A percentile compares a stretch with the other conserved stretches of the same genome.
Conservation (phyloP, 768 basidiomycete genomes). For the Lactarius pseudohatsudake region DNA sequence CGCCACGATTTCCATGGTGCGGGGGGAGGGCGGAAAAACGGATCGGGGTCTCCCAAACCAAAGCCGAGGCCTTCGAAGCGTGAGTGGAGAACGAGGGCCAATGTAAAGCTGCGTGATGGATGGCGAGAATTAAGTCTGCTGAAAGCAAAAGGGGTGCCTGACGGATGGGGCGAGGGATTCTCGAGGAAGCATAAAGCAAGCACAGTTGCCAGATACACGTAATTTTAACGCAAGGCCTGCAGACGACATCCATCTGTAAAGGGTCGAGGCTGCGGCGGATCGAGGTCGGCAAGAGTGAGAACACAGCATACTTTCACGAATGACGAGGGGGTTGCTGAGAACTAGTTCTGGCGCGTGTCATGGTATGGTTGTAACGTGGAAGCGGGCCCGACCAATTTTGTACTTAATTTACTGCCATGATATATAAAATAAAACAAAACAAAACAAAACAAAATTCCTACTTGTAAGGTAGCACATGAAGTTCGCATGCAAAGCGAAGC, state of each 20-base stretch:
- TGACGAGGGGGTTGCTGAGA: not conserved
- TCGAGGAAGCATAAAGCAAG: conserved; percentile 17
- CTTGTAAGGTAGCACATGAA: not conserved
- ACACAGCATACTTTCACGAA: conserved; percentile 8
- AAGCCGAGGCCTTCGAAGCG: conserved; percentile 28
- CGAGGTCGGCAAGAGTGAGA: conserved; percentile 11
- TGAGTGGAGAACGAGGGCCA: conserved; percentile 19
- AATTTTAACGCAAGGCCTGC: conserved; percentile 15
- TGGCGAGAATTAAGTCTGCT: conserved; percentile 22
- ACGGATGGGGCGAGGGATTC: conserved; percentile 7
- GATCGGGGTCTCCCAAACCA: conserved; percentile 12
- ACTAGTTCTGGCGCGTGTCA: conserved; percentile 1
- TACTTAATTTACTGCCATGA: too few species aligned
- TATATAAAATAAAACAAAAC: too few species aligned
- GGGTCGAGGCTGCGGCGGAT: conserved; percentile 19
- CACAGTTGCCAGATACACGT: conserved; percentile 23
- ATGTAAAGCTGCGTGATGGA: conserved; percentile 16
- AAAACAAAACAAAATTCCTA: not conserved
- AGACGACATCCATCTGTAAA: not conserved
- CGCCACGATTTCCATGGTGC: conserved; percentile 20
- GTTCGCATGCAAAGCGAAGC: not conserved
- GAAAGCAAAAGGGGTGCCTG: conserved; percentile 18
- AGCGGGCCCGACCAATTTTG: too few species aligned
- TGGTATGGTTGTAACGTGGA: not conserved
- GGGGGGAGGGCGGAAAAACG: conserved; percentile 25